These are phyloP conservation scores for Mycena rebaudengoi DNA, from an alignment of 768 basidiomycete species.

Conservation along the genomic window DNA sequence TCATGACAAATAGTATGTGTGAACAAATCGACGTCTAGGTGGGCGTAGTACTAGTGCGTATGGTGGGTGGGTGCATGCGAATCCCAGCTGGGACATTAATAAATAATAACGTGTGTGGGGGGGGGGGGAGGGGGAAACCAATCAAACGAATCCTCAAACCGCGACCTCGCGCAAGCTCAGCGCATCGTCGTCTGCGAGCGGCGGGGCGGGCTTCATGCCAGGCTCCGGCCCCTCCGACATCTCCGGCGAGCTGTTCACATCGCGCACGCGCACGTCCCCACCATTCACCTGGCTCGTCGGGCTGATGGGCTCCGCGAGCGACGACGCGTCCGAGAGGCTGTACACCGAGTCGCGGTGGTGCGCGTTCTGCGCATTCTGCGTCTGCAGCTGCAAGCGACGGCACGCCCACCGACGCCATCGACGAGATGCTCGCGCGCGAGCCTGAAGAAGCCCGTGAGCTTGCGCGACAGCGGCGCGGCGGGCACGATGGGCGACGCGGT, in stretches of 20 bases:
- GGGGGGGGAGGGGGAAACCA: no score
- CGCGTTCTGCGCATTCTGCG: conserved; percentile 39
- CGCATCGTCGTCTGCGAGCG: neutral
- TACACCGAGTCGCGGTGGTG: conserved; percentile 51
- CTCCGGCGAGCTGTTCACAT: conserved; percentile 40
- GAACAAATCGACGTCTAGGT: no score
- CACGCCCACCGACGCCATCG: conserved; percentile 40
- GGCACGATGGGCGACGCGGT: conserved; percentile 38
- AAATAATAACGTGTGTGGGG: no score
- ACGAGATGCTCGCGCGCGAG: conserved; percentile 63
- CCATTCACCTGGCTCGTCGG: conserved; percentile 51
- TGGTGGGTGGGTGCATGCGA: no score
- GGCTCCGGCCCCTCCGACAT: conserved; percentile 7
- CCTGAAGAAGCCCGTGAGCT: conserved; percentile 79
- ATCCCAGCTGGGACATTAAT: no score
- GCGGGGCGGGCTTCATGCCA: neutral
- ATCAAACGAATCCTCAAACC: neutral
- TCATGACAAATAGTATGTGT: no score
- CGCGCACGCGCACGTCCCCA: conserved; percentile 37
- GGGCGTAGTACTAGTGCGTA: no score
- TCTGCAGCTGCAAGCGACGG: conserved; percentile 39
- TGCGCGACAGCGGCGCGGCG: conserved; percentile 62
- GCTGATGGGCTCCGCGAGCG: conserved; percentile 65
- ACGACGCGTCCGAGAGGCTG: conserved; percentile 67
- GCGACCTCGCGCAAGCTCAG: conserved; percentile 15